Conservation (phyloP, 176 grass and related monocot genomes). For the Zoysia pacifica region DNA sequence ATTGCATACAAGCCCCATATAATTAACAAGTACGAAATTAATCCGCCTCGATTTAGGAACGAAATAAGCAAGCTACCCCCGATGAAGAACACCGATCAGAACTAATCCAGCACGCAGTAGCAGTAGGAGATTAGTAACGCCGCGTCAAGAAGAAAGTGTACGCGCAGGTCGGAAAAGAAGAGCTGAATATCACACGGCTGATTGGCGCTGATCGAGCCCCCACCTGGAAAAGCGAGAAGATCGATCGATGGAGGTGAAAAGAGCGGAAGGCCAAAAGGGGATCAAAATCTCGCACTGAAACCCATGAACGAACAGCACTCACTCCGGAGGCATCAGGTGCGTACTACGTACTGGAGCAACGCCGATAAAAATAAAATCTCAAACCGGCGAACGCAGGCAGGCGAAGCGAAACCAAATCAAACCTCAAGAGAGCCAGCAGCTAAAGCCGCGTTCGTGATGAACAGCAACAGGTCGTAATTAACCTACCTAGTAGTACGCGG, state of each 20-base stretch:
- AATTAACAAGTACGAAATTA: neutral
- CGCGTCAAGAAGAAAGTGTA: too few species aligned
- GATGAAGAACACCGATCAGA: too few species aligned
- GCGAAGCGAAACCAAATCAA: neutral
- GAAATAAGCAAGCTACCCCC: too few species aligned
- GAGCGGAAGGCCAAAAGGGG: too few species aligned
- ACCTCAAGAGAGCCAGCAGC: neutral
- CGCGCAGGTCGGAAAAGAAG: too few species aligned
- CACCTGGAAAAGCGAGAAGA: too few species aligned
- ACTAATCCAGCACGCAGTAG: neutral
- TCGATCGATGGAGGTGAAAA: too few species aligned
- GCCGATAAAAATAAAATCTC: neutral
- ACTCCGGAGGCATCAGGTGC: neutral
- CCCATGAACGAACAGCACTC: constrained; percentile 2
- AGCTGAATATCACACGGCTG: neutral
- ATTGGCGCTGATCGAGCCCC: neutral
- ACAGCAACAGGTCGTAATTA: neutral
- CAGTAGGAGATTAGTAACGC: too few species aligned
- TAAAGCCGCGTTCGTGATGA: neutral
- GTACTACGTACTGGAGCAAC: neutral
- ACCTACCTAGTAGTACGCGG: neutral
- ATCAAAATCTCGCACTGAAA: neutral
- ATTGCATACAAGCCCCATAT: neutral
- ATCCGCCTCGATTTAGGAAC: neutral
- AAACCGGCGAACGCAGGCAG: neutral